Evolutionary conservation across 2,329 filamentous ascomycete species (phyloP).

Genomic region (Pseudogymnoascus sp.): DNA sequence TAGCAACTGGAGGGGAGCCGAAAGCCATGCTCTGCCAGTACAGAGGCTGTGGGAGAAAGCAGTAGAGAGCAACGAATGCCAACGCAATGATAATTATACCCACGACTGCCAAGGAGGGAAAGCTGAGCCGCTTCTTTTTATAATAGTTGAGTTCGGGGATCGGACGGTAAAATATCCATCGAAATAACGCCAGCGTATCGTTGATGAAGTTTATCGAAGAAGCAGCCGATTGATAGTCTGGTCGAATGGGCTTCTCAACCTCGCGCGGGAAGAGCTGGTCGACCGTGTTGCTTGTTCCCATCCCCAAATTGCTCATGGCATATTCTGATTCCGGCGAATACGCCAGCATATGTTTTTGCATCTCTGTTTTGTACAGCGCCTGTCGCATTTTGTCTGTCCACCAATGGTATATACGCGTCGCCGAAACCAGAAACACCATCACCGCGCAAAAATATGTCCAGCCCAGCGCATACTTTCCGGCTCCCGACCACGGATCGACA

Average conservation of each 20-base stretch:
- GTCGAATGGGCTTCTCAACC: slow-evolving; percentile 49
- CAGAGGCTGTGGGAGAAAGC: slow-evolving; percentile 78
- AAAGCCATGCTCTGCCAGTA: slow-evolving; percentile 83
- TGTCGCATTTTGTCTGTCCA: slow-evolving; percentile 92
- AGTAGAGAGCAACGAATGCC: slow-evolving; percentile 69
- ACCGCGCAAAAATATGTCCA: slow-evolving; percentile 84
- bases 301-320: slow-evolving; percentile 44
- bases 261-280: slow-evolving; percentile 65
- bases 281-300: slow-evolving; percentile 47
- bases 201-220: slow-evolving; percentile 70
- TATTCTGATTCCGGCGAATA: slow-evolving; percentile 54
- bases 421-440: slow-evolving; percentile 58
- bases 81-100: slow-evolving; percentile 61
- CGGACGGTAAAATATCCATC: slow-evolving; percentile 84
- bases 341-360: slow-evolving; percentile 56
- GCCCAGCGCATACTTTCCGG: slow-evolving; percentile 77
- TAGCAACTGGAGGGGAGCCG: slow-evolving; percentile 80
- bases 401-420: slow-evolving; percentile 74
- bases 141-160: slow-evolving; percentile 66
- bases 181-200: slow-evolving; percentile 71
- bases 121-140: slow-evolving; percentile 59
- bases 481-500: slow-evolving; percentile 71
- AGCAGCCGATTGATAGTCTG: slow-evolving; percentile 60
- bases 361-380: slow-evolving; percentile 77
- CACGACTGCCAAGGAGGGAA: slow-evolving; percentile 71